Evolutionary conservation across 768 basidiomycete genomes (phyloP), one percentile per base, ranked within the genome.

Genomic region (Lyophyllum shimeji): DNA sequence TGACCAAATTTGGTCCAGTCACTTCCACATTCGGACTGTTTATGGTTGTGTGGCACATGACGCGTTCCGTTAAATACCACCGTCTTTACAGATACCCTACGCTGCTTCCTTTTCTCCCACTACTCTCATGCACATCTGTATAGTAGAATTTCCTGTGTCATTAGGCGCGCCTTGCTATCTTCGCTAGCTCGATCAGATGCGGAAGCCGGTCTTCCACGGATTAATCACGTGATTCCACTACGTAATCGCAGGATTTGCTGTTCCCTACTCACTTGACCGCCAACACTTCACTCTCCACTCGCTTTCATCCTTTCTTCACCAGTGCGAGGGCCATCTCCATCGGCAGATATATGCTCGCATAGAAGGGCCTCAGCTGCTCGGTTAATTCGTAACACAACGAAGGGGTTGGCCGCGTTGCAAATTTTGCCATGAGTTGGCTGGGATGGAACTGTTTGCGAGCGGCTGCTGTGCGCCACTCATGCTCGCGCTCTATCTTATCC

Each of bases 371-470:
- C 9, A 2, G 15, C 25, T 31, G 40, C 37, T 13, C 31, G 7
- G 21, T 42, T 23, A 5, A 40, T 15, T 34, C 34, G 24, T 20
- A 17, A 7, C n/a, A 11, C 18, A 31, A 25, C 39, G n/a, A 18
- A 9, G 29, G 3, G n/a, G 27, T 18, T 23, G 1, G 29, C 11
- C 34, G 23, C 37, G n/a, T 43, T 44, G 51, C 17, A 24, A 42
- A 29, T 31, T 49, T 43, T 27, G 52, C 33, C 56, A 65, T 65
- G 64, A 65, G 60, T 50, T 65, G 64, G 61, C 46, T 63, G 20
- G 60, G 64, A 24, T 58, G 59, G 57, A 56, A 57, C 27, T 52
- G 59, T n/a, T 15, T 63, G 37, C 59, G 53, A 37, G 29, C 49
- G 27, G 37, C 43, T 27, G 56, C 59, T 21, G 9, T 57, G 31